Percentiles rank a stretch among this genome's conserved stretches.
These are phyloP conservation scores for Russula sp. DNA, from an alignment of 768 basidiomycete species.

Conservation along the genomic window DNA sequence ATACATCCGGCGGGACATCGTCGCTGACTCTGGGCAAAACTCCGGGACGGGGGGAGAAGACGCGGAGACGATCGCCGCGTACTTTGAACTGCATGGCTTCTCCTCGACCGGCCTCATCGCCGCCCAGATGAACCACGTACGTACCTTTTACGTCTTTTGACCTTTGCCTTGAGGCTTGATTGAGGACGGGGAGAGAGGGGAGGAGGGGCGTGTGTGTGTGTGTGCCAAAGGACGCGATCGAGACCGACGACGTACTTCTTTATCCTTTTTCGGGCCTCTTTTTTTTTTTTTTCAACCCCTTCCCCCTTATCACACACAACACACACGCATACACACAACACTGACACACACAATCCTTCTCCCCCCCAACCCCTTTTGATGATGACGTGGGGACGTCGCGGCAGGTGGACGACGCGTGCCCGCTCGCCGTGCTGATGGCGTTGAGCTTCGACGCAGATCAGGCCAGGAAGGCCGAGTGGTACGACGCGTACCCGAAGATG, in stretches of 20 bases:
- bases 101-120: constrained; percentile 6
- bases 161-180: not conserved
- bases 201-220: not conserved
- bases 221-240: not conserved
- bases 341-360: too few species aligned
- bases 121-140: constrained; percentile 11
- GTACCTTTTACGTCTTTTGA: not conserved
- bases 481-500: not conserved
- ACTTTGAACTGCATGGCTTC: constrained; percentile 13
- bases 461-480: constrained; percentile 8
- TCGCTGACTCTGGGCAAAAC: not conserved
- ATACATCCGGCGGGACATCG: not conserved
- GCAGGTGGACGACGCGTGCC: constrained; percentile 19
- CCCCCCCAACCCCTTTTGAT: too few species aligned
- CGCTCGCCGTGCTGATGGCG: constrained; percentile 11
- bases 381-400: not conserved
- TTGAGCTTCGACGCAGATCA: constrained; percentile 17
- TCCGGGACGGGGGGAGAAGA: not conserved
- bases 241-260: not conserved
- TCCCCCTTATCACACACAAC: too few species aligned
- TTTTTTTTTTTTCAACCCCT: not conserved
- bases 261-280: not conserved
- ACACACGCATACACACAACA: too few species aligned
- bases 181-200: not conserved
- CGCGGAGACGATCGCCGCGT: constrained; percentile 19